Evolutionary conservation across 148 eudicot genomes (phyloP).

Genomic region (Amaranthus cruentus): DNA sequence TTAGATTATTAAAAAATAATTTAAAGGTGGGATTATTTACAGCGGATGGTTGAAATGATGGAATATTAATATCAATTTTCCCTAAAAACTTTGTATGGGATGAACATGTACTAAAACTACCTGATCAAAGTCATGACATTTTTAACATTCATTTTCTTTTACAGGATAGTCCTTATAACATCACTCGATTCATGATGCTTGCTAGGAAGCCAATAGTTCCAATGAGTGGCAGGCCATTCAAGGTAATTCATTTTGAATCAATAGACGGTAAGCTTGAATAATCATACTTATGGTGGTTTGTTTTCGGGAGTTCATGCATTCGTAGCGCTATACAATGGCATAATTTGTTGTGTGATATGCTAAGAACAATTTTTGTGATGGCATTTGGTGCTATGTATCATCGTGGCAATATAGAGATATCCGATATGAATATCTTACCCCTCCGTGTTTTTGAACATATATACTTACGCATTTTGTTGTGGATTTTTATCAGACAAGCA

Average conservation of each 20-base stretch:
- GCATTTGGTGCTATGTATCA: too few species aligned
- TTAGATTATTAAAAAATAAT: too few species aligned
- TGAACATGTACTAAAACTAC: not conserved
- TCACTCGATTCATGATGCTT: constrained; percentile 77
- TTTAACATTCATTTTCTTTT: constrained; percentile 5
- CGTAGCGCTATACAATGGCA: too few species aligned
- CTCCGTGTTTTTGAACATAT: not conserved
- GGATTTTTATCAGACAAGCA: constrained; percentile 53
- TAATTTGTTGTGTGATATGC: too few species aligned
- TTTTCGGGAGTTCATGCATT: too few species aligned
- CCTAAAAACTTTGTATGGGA: not conserved
- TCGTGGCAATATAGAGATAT: too few species aligned
- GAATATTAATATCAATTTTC: too few species aligned
- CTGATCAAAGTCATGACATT: not conserved
- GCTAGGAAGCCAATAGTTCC: constrained; percentile 75
- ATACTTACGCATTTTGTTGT: constrained; percentile 3
- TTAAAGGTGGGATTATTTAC: too few species aligned
- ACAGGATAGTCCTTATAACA: constrained; percentile 79
- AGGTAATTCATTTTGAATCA: constrained; percentile 33
- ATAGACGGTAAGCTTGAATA: not conserved
- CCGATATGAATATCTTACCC: too few species aligned
- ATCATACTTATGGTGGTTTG: too few species aligned
- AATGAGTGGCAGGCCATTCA: constrained; percentile 56
- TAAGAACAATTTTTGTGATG: too few species aligned
- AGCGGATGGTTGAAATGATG: too few species aligned